Percentiles rank a stretch among this genome's conserved stretches.
phyloP scores from a whole-genome alignment of 768 basidiomycete genomes.

The Xerocomellus amylosporus region DNA sequence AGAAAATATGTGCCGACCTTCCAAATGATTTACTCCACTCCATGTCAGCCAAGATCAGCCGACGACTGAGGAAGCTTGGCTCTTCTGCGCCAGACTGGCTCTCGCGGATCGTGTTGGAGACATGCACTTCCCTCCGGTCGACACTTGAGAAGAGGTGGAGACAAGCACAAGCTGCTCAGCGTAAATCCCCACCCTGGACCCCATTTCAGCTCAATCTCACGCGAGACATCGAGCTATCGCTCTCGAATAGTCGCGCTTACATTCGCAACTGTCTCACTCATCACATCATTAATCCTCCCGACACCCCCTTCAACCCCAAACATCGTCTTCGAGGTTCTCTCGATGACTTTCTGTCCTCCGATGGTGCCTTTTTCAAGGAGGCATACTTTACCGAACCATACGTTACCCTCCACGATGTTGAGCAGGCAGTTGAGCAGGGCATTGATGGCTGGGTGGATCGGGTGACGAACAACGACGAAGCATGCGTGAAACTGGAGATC shows the following conservation, averaged over 20 bases:
- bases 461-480: conserved; percentile 7
- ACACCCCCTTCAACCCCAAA: neutral
- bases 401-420: conserved; percentile 37
- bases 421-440: conserved; percentile 28
- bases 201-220: conserved; percentile 28
- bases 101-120: neutral
- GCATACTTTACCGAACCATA: conserved; percentile 13
- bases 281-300: too few species aligned
- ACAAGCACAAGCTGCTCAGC: conserved; percentile 28
- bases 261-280: conserved; percentile 20
- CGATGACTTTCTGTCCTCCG: conserved; percentile 15
- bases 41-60: conserved; percentile 38
- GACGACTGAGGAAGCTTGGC: conserved; percentile 39
- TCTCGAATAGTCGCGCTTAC: conserved; percentile 30
- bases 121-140: conserved; percentile 14
- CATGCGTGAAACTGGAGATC: conserved; percentile 19
- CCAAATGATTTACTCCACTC: conserved; percentile 36
- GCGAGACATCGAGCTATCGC: conserved; percentile 34
- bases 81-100: conserved; percentile 17
- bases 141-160: conserved; percentile 37
- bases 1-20: neutral
- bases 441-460: conserved; percentile 36
- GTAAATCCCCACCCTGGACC: conserved; percentile 29
- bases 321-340: conserved; percentile 15
- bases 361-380: conserved; percentile 8